Evolutionary conservation across 2,329 filamentous ascomycete genomes (phyloP).

Genomic region (Sporothrix brasiliensis): DNA sequence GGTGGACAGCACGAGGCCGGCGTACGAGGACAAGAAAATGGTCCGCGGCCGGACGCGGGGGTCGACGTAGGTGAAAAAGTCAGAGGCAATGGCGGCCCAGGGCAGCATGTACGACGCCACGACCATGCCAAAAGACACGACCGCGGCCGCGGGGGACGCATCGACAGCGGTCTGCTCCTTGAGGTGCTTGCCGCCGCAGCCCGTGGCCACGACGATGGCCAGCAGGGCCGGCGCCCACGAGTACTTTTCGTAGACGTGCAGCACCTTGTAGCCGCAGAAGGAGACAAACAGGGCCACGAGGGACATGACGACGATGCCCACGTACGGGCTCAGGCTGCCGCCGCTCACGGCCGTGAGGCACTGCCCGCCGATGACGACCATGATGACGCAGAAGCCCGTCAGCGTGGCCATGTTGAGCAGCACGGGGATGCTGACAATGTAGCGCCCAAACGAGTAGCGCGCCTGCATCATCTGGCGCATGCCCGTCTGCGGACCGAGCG

Average conservation of each 20-base stretch:
- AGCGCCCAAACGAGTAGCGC: constrained; percentile 63
- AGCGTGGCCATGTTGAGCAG: constrained; percentile 65
- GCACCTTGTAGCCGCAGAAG: constrained; percentile 36
- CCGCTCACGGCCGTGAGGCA: constrained; percentile 58
- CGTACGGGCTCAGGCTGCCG: constrained; percentile 53
- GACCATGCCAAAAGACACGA: constrained; percentile 59
- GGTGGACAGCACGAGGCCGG: constrained; percentile 58
- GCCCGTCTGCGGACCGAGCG: constrained; percentile 63
- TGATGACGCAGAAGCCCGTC: constrained; percentile 65
- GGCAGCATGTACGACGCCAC: constrained; percentile 67
- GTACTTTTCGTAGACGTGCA: constrained; percentile 37
- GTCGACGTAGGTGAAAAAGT: constrained; percentile 64
- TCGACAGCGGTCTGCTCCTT: constrained; percentile 39
- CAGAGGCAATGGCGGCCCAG: constrained; percentile 61
- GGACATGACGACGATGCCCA: constrained; percentile 61
- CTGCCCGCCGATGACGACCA: constrained; percentile 63
- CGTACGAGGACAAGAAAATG: constrained; percentile 60
- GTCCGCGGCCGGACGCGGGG: constrained; percentile 41
- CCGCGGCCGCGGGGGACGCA: constrained; percentile 43
- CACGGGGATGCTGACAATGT: constrained; percentile 61
- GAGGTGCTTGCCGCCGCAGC: constrained; percentile 34
- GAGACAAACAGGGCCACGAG: constrained; percentile 34
- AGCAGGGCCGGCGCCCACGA: constrained; percentile 36
- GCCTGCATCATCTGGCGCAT: constrained; percentile 69
- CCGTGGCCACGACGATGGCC: constrained; percentile 34